Base-by-base conservation (phyloP, 2,329 filamentous ascomycete genomes). In the Fusarium bactridioides region DNA sequence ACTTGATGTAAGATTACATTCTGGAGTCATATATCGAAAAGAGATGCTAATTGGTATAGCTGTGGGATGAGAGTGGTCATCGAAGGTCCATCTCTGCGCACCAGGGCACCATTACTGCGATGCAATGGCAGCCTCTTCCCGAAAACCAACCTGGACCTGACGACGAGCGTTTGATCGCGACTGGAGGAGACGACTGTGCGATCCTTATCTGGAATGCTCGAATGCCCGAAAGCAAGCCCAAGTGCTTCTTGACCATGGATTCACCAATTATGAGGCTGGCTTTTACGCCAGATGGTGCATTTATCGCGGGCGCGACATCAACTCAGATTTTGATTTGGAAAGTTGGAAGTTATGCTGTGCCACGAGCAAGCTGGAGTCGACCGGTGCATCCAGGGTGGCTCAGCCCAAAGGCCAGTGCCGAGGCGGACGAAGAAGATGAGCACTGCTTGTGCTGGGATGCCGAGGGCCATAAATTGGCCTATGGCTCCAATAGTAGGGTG, bases 241-340 rank as follows among this genome's bases (percentile, higher is more conserved):
- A 87, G 67, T 88, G 86, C 69, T 89, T 87, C 61, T 86, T 91
- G 81, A 90, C 87, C 1, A 90, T 91, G 86, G 85, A 86, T 31
- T 83, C 84, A 3, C 85, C 88, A 12, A 87, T 91, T 48, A 85
- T 90, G 44, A 86, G 86, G 29, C 82, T 91, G 5, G 84, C 89
- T 3, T 91, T 91, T 67, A 90, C 89, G 1, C 89, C 90, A 0
- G 89, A 91, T 67, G 90, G 90, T 4, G 86, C 85, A 25, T 90
- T 90, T 72, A 86, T 92, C 57, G 90, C 90, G 1, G 89, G 88
- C 9, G 89, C 88, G 10, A 91, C 89, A 1, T 84, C 84, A 25
- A 85, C 86, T 38, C 85, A 84, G 63, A 87, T 91, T 19, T 80
- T 91, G 43, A 90, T 92, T 50, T 92, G 90, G 89, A 91, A 90